A percentile compares a stretch with the other conserved stretches of the same genome.
Conservation (phyloP, 345 rosid species). For the Eucalyptus paniculata region DNA sequence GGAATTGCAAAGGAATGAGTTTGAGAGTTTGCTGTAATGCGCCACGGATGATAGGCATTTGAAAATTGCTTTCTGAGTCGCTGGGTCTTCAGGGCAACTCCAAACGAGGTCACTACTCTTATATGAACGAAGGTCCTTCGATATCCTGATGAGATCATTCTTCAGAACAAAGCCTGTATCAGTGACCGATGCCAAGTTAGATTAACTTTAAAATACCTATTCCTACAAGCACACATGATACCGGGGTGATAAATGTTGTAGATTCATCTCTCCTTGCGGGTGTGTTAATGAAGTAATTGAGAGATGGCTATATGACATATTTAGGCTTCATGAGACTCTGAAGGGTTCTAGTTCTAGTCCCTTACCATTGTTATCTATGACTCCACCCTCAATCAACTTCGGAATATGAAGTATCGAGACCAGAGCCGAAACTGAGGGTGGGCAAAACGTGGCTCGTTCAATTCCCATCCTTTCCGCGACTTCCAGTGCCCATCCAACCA, state of each 20-base stretch:
- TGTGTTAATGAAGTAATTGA: not conserved
- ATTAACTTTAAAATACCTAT: not conserved
- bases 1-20: slow-evolving; percentile 4
- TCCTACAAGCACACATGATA: not conserved
- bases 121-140: not conserved
- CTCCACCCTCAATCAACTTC: slow-evolving; percentile 1
- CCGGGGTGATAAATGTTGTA: not conserved
- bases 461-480: slow-evolving; percentile 2
- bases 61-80: not conserved
- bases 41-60: not conserved
- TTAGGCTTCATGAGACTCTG: not conserved
- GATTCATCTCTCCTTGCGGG: not conserved
- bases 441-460: not conserved
- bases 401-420: not conserved
- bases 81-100: not conserved
- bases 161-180: not conserved
- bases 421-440: not conserved
- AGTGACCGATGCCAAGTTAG: not conserved
- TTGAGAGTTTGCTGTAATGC: not conserved
- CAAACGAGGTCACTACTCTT: not conserved
- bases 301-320: not conserved
- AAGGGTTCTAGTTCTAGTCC: not conserved
- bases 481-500: slow-evolving; percentile 2
- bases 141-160: not conserved
- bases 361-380: slow-evolving; percentile 2